Conservation (phyloP, 2,329 filamentous ascomycete species). For the Westerdykella sp. region DNA sequence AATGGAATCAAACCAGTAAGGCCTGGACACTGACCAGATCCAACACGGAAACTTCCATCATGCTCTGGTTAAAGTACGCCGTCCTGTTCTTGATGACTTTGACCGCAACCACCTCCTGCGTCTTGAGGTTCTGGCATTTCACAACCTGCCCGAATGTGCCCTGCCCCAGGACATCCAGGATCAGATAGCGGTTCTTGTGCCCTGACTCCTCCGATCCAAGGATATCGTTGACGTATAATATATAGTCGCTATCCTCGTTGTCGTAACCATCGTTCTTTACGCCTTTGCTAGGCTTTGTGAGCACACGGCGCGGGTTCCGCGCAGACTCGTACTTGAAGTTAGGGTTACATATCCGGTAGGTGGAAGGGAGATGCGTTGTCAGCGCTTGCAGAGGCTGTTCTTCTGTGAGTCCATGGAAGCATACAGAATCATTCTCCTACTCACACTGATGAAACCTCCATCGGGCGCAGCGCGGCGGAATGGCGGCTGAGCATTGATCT, state of each 20-base stretch:
- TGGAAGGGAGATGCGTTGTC: constrained; percentile 85
- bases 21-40: constrained; percentile 62
- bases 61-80: constrained; percentile 99
- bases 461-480: constrained; percentile 93
- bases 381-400: constrained; percentile 84
- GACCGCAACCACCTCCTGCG: constrained; percentile 95
- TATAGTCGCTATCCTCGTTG: constrained; percentile 98
- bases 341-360: constrained; percentile 97
- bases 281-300: constrained; percentile 98
- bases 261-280: constrained; percentile 98
- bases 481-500: constrained; percentile 78
- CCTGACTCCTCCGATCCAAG: constrained; percentile 95
- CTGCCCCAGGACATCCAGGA: constrained; percentile 92
- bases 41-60: constrained; percentile 99
- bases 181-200: constrained; percentile 98
- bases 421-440: constrained; percentile 26
- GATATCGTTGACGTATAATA: constrained; percentile 98
- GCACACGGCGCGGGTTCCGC: constrained; percentile 85
- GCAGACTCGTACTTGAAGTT: constrained; percentile 98
- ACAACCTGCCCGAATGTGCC: constrained; percentile 98
- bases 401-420: background rate
- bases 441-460: constrained; percentile 93
- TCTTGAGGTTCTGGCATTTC: constrained; percentile 97
- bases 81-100: constrained; percentile 99
- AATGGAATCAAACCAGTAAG: background rate